Evolutionary conservation across 768 basidiomycete genomes (phyloP), one percentile per base, ranked within the genome.

Genomic region (Boletus eberwhitei): DNA sequence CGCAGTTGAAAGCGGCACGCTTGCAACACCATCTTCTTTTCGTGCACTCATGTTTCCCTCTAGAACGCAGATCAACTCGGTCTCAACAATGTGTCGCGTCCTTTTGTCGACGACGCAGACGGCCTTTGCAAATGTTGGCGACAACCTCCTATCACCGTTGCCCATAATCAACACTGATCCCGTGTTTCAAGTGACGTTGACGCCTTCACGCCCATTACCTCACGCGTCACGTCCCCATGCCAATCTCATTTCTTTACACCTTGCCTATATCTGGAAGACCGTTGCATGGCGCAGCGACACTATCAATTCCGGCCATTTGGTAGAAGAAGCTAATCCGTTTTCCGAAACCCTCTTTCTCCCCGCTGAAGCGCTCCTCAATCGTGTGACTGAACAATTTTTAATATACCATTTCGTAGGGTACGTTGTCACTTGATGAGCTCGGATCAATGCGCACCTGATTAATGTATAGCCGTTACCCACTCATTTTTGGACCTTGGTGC

Each of bases 401-500:
- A 78, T 69, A 21, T 73, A 75, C 59, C 83, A 88, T 48, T 72
- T 89, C 35, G 79, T 85, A 44, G 81, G 76, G 87, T 86, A 61
- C 40, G 75, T 68, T 24, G 17, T 36, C 48, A 24, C 45, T 53
- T 47, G 22, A 50, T 37, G 34, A 7, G 21, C 38, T 44, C 40
- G 55, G 36, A 52, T 49, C 48, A 54, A 60, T 57, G 45, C 59
- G 32, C 35, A 48, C 35, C 51, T 19, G 21, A 65, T 42, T 21
- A 34, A 32, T 12, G 35, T 39, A 32, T 60, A 91, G 90, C 62
- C 83, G 84, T 3, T 90, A 90, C 71, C 90, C 90, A 21, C 74
- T 89, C 37, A 80, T 90, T 52, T 92, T 91, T 66, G 90, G 90
- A 3, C 69, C 75, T 26, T 84, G 84, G 83, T 75, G 77, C 64